Evolutionary conservation across 2,329 filamentous ascomycete genomes (phyloP), one percentile per base, ranked within the genome.

Genomic region (Epicoccum sorghinum): DNA sequence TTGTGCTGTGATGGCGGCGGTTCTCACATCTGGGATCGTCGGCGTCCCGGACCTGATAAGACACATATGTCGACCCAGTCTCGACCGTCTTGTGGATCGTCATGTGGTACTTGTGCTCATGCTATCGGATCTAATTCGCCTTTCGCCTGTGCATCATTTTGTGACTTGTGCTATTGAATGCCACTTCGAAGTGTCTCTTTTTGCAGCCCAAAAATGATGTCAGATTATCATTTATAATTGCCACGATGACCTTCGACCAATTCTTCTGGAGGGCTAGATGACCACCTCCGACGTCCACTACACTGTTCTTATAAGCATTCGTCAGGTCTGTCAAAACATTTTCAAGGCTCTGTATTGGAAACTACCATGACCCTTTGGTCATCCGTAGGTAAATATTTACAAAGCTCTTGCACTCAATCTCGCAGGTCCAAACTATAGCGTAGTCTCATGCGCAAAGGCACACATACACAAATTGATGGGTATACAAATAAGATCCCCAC

Each of bases 401-500:
- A 42, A 55, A 45, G 52, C 46, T 24, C 32, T 36, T 30, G 12
- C 7, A 36, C 23, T 36, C 33, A 18, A 13, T 6, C 45, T 25
- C 32, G 32, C 13, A 49, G n/a, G 42, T 55, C 30, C 52, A 49
- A 32, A 45, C 45, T 44, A 52, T 44, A 47, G 30, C 32, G 48
- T 42, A 50, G 50, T 46, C 43, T 46, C 37, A 51, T 55, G 47
- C 55, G 60, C 54, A 53, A 60, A 58, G 55, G 44, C 38, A 51
- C 35, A 36, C 43, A 52, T 58, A 40, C 65, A 53, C 38, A 68
- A 64, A 60, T 55, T 61, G 56, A 65, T 64, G 70, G 71, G 70
- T 74, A 73, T 74, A 73, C 67, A 72, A 68, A 60, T 60, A 59
- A 50, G 42, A 58, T 52, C 52, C 64, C 60, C 60, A 61, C 54